phyloP scores from a whole-genome alignment of 768 basidiomycete species.

The Leccinellum rugosiceps region DNA sequence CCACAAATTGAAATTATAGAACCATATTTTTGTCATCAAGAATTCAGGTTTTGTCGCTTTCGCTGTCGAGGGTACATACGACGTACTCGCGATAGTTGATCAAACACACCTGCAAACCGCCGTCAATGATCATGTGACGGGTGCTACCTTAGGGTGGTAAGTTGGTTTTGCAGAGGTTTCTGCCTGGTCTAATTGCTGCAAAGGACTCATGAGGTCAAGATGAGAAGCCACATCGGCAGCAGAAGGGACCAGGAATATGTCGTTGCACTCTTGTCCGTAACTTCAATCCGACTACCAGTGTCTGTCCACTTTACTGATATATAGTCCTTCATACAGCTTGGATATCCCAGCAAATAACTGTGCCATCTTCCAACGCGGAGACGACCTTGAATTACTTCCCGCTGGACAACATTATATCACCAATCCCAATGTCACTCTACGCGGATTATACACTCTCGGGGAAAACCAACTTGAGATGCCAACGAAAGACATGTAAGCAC shows the following conservation, averaged over 20 bases:
- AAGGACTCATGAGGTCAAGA: constrained; percentile 72
- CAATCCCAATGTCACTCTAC: constrained; percentile 77
- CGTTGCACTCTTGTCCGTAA: constrained; percentile 68
- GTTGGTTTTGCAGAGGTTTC: constrained; percentile 2
- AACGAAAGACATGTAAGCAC: constrained; percentile 75
- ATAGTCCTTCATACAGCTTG: constrained; percentile 41
- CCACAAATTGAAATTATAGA: constrained; percentile 30
- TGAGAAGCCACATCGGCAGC: constrained; percentile 55
- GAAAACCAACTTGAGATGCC: constrained; percentile 87
- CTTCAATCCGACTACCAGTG: background rate
- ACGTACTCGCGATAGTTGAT: constrained; percentile 77
- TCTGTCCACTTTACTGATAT: background rate
- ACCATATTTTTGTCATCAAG: constrained; percentile 77
- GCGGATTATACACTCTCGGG: constrained; percentile 75
- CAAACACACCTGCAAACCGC: constrained; percentile 69
- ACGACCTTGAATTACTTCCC: constrained; percentile 72
- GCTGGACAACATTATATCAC: constrained; percentile 86
- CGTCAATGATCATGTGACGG: constrained; percentile 62
- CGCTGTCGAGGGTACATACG: constrained; percentile 73
- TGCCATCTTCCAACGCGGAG: constrained; percentile 77
- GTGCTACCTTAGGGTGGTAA: constrained; percentile 56
- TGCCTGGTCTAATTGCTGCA: background rate
- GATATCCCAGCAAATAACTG: constrained; percentile 87
- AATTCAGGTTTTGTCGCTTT: constrained; percentile 77
- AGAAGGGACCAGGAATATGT: constrained; percentile 59